phyloP scores from a whole-genome alignment of 2,329 filamentous ascomycete genomes.

The Fusarium nematophilum region DNA sequence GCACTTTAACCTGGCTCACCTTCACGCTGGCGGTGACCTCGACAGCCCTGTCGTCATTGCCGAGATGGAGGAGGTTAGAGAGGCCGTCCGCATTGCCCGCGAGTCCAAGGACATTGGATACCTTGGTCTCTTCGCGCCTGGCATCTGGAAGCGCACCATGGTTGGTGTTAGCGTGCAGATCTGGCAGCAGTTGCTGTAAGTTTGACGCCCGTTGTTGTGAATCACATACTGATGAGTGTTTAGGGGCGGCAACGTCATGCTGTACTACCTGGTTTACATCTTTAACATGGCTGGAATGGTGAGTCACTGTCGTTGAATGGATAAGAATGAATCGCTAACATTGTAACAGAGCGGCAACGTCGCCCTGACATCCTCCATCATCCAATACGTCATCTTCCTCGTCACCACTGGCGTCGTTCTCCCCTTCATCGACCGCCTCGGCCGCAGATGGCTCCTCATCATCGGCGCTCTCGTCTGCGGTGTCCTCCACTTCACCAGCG shows the following conservation, averaged over 20 bases:
- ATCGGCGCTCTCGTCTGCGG: slow-evolving; percentile 58
- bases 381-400: slow-evolving; percentile 67
- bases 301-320: not conserved
- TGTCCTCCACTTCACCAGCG: slow-evolving; percentile 59
- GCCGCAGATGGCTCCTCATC: slow-evolving; percentile 60
- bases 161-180: slow-evolving; percentile 64
- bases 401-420: slow-evolving; percentile 63
- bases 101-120: slow-evolving; percentile 54
- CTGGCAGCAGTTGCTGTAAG: slow-evolving; percentile 62
- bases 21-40: slow-evolving; percentile 67
- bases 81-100: slow-evolving; percentile 52
- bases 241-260: slow-evolving; percentile 63
- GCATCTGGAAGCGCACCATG: slow-evolving; percentile 62
- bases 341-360: slow-evolving; percentile 41
- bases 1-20: slow-evolving; percentile 62
- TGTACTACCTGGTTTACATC: slow-evolving; percentile 72
- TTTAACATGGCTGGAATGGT: slow-evolving; percentile 69
- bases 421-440: slow-evolving; percentile 61
- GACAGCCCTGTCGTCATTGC: slow-evolving; percentile 66
- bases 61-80: slow-evolving; percentile 65
- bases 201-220: not conserved
- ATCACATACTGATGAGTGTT: slow-evolving; percentile 1
- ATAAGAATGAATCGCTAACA: not conserved
- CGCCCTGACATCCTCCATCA: slow-evolving; percentile 62
- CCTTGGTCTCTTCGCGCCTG: slow-evolving; percentile 57